Evolutionary conservation across 306 rosid genomes (phyloP), one percentile per base, ranked within the genome.

Genomic region (Alnus rubra): DNA sequence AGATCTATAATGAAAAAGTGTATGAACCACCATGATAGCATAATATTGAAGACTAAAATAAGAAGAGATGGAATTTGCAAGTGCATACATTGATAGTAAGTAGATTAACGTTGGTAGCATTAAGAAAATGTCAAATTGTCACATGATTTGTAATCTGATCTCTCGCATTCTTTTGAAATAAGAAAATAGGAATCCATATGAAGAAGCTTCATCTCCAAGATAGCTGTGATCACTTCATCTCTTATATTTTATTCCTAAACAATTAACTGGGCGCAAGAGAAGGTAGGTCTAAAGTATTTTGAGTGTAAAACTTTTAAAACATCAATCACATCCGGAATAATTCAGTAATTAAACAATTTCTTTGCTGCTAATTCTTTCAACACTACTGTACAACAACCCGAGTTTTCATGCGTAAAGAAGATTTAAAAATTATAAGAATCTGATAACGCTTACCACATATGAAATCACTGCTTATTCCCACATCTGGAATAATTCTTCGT

Each of bases 381-480:
- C 3, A 1, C 16, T 18, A 18, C 13, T 7, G 45, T 33, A 16
- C 51, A 42, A 18, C 31, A 42, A 28, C 28, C 10, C 31, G 1
- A 37, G 42, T 10, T 39, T 39, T 39, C 51, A 18, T 12, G 18
- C 4, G 28, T 62, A 30, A 39, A n/a, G 13, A 9, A 53, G 12
- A 53, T 4, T 9, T 49, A 49, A 49, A 42, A 58, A 39, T 28
- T 67, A 48, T 37, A 45, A 33, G 30, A 53, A 69, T 73, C 53
- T 49, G 78, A 78, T 45, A 74, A 72, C 37, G 69, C 85, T 83
- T 91, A 91, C 99, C 98, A 54, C 90, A 88, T 67, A 95, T 95
- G 88, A 95, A 95, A 88, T 93, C 99, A 73, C 99, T 95, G 78
- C 93, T 93, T 79, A 95, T 80, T 82, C 93, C 97, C 80, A 90